Conservation (phyloP, 805 yeast genomes). For the Lipomyces orientalis region DNA sequence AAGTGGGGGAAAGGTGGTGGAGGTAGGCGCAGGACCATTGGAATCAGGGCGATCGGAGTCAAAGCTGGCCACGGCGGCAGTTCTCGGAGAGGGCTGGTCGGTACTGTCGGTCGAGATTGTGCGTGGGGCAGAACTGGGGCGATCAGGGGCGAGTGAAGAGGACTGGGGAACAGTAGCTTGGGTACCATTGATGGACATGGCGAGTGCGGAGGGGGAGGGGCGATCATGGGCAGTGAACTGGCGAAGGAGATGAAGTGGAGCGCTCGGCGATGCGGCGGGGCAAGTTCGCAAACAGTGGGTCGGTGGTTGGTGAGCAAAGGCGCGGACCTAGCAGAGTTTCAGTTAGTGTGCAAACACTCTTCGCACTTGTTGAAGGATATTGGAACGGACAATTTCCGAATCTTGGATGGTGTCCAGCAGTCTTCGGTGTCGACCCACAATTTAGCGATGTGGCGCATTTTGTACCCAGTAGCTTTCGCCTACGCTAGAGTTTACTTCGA, state of each 20-base stretch:
- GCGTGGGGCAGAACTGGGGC: constrained; percentile 6
- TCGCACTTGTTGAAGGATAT: too few relatives aligned
- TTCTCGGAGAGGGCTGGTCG: constrained; percentile 8
- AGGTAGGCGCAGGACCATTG: constrained; percentile 10
- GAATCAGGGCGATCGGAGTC: constrained; percentile 13
- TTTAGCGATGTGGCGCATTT: too few relatives aligned
- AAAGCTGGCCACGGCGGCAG: constrained; percentile 11
- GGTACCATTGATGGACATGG: constrained; percentile 13
- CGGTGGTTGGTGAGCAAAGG: neutral
- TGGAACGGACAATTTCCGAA: too few relatives aligned
- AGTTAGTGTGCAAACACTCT: too few relatives aligned
- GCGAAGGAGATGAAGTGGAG: neutral
- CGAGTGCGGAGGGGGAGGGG: neutral
- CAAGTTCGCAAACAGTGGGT: neutral
- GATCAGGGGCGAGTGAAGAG: constrained; percentile 5
- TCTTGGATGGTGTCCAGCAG: too few relatives aligned
- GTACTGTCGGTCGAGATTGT: constrained; percentile 5
- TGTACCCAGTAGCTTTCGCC: too few relatives aligned
- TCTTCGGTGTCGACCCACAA: too few relatives aligned
- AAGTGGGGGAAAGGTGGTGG: constrained; percentile 2
- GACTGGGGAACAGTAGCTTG: neutral
- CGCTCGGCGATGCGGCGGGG: neutral
- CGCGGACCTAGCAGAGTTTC: too few relatives aligned
- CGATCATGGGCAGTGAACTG: neutral
- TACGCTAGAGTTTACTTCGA: too few relatives aligned